phyloP scores from a whole-genome alignment of 2,329 filamentous ascomycete genomes.

The Cladophialophora immunda region DNA sequence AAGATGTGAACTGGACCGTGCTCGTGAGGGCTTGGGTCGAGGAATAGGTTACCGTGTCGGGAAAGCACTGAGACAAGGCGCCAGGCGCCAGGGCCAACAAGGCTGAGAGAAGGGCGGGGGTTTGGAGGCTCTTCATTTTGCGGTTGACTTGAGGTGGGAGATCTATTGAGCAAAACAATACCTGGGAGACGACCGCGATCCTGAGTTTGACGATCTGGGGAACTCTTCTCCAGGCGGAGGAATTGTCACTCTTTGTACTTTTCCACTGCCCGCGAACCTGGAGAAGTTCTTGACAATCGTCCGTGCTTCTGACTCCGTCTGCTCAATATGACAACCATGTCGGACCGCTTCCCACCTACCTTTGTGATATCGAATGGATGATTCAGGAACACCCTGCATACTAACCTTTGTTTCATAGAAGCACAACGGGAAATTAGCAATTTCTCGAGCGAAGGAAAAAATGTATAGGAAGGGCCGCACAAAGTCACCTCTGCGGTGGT shows the following conservation, averaged over 20 bases:
- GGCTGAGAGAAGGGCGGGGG: neutral
- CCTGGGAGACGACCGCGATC: neutral
- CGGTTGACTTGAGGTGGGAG: neutral
- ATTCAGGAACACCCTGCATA: neutral
- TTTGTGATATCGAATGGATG: neutral
- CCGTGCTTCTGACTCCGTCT: neutral
- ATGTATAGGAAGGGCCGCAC: neutral
- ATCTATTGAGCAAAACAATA: neutral
- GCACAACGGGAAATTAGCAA: neutral
- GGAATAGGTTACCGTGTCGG: neutral
- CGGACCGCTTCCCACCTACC: neutral
- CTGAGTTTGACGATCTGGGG: neutral
- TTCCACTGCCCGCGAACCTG: neutral
- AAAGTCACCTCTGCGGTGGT: neutral
- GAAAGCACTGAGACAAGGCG: neutral
- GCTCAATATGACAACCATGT: neutral
- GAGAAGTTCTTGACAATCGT: neutral
- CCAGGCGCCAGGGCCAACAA: slow-evolving; percentile 2
- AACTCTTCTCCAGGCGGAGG: neutral
- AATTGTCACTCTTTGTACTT: neutral
- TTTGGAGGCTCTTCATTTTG: slow-evolving; percentile 1
- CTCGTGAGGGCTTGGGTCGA: slow-evolving; percentile 2
- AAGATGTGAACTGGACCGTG: slow-evolving; percentile 19
- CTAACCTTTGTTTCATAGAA: neutral
- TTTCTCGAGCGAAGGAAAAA: neutral